Percentiles rank a stretch among this genome's conserved stretches.
phyloP scores from a whole-genome alignment of 345 rosid genomes.

The Syzygium grande region DNA sequence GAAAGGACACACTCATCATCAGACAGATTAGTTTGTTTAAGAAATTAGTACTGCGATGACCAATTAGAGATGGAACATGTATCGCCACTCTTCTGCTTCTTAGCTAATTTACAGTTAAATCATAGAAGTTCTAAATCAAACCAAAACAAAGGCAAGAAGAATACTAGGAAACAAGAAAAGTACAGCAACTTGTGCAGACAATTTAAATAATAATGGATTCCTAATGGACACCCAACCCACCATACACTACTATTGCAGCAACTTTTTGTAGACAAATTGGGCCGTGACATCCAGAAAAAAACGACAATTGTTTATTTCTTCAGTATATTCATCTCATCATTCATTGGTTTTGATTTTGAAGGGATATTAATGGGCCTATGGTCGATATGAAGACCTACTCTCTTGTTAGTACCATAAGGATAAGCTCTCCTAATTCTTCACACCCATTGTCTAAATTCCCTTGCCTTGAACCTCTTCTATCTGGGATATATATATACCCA shows the following conservation, averaged over 20 bases:
- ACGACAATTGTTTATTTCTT: not conserved
- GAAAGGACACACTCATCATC: not conserved
- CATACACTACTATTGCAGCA: not conserved
- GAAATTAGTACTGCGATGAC: not conserved
- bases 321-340: not conserved
- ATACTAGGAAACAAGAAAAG: not conserved
- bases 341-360: not conserved
- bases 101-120: not conserved
- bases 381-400: not conserved
- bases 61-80: not conserved
- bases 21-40: not conserved
- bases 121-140: not conserved
- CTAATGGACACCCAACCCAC: not conserved
- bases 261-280: not conserved
- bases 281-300: not conserved
- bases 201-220: not conserved
- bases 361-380: not conserved
- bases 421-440: not conserved
- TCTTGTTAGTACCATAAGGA: not conserved
- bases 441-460: not conserved
- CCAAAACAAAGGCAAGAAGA: not conserved
- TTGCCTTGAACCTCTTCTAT: not conserved
- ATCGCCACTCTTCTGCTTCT: not conserved
- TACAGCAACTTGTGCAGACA: not conserved
- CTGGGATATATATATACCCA: not conserved